phyloP scores from a whole-genome alignment of 352 stramenopile genomes.

The Globisporangium echinulatum region DNA sequence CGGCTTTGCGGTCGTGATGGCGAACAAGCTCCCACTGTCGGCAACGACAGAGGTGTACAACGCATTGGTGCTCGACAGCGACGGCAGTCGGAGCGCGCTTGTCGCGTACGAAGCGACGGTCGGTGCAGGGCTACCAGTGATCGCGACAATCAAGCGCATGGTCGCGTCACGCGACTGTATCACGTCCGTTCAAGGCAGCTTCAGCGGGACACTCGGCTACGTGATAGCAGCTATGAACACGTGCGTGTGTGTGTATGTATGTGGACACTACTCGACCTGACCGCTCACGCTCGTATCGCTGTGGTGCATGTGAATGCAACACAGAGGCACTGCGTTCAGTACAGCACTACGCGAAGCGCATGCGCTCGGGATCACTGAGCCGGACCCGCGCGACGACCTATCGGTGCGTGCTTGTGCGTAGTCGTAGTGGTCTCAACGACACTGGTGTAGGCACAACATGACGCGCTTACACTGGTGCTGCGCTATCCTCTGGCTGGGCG shows the following conservation, averaged over 20 bases:
- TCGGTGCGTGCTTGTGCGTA: conserved; percentile 8
- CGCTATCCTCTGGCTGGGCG: not conserved
- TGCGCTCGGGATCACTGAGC: conserved; percentile 51
- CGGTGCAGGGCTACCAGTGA: conserved; percentile 52
- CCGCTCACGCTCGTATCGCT: not conserved
- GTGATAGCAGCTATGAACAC: conserved; percentile 33
- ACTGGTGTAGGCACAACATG: not conserved
- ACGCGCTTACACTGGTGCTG: not conserved
- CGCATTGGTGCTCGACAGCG: conserved; percentile 16
- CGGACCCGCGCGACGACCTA: conserved; percentile 63
- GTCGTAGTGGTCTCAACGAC: no score
- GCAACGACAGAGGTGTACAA: conserved; percentile 26
- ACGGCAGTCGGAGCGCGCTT: conserved; percentile 8
- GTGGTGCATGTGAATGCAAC: no score
- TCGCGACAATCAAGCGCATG: conserved; percentile 42
- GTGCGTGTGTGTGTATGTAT: not conserved
- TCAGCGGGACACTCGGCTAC: conserved; percentile 64
- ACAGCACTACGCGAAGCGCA: conserved; percentile 39
- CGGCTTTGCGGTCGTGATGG: conserved; percentile 28
- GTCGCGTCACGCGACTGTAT: conserved; percentile 43
- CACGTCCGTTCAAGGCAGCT: conserved; percentile 35
- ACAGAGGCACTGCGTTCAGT: conserved; percentile 37
- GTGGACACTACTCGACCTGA: not conserved
- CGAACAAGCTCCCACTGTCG: conserved; percentile 52
- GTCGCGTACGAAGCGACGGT: conserved; percentile 55